These are phyloP conservation scores for Rhodotorula kratochvilovae DNA, from an alignment of 768 basidiomycete genomes.

Conservation along the genomic window DNA sequence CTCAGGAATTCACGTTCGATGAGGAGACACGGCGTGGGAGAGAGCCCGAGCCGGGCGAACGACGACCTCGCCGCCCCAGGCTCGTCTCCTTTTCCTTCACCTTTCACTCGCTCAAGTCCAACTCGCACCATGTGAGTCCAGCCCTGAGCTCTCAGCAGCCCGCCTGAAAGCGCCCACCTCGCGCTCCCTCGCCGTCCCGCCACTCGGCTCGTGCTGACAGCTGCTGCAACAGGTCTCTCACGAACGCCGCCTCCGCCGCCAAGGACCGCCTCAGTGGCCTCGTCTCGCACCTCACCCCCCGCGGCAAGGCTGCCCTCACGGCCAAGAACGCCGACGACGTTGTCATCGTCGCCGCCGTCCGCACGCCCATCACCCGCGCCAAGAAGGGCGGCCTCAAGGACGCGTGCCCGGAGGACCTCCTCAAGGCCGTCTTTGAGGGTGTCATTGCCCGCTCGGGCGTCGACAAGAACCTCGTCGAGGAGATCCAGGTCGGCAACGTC, in stretches of 20 bases:
- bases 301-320: constrained; percentile 27
- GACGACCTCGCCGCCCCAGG: too few relatives aligned
- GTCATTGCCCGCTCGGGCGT: constrained; percentile 58
- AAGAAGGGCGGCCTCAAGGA: constrained; percentile 93
- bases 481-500: constrained; percentile 62
- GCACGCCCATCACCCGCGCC: constrained; percentile 77
- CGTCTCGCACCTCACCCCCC: constrained; percentile 26
- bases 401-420: constrained; percentile 73
- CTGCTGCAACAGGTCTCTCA: background rate
- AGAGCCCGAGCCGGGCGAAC: too few relatives aligned
- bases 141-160: background rate
- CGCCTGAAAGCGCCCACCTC: background rate
- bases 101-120: too few relatives aligned
- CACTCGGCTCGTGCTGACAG: too few relatives aligned
- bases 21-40: too few relatives aligned
- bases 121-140: too few relatives aligned
- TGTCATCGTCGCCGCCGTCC: constrained; percentile 79
- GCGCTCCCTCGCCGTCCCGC: too few relatives aligned
- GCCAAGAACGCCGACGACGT: constrained; percentile 47
- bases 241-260: constrained; percentile 9
- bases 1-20: too few relatives aligned
- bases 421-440: constrained; percentile 75
- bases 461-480: constrained; percentile 39
- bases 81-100: too few relatives aligned
- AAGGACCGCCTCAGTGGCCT: constrained; percentile 26